Base-by-base conservation (phyloP, 768 basidiomycete genomes). In the Austroboletus festivus region DNA sequence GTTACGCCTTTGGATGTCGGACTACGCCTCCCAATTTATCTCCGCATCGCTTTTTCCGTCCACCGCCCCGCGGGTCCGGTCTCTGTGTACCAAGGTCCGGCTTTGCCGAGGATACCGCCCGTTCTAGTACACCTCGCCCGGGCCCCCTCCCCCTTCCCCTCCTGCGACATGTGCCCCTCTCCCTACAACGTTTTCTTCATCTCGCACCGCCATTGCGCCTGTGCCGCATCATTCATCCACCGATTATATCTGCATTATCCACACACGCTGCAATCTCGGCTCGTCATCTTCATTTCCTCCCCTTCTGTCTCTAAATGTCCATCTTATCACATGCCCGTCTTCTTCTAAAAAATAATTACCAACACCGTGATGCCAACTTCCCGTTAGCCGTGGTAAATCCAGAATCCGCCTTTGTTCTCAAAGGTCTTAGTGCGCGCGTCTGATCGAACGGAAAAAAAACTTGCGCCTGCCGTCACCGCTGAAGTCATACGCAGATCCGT, bases 111-210 rank as follows among this genome's bases (percentile, higher is more conserved):
- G 46, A 37, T 55, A 34, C 56, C 54, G 61, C 43, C 57, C 41
- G 55, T 50, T 18, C 22, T 31, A 21, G 39, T 6, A 42, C 52
- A 54, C 47, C 42, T 51, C 50, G 30, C 40, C 49, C 49, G 40
- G 43, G 51, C 43, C 41, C 42, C 48, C n/a, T n/a, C n/a, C n/a
- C n/a, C 21, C n/a, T n/a, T n/a, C n/a, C n/a, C n/a, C n/a, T n/a
- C 50, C 50, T 43, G 44, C 33, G 44, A 63, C 61, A 63, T 52
- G 55, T 60, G 61, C 47, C 35, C 54, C 47, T 21, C 30, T 44
- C 28, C 28, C 21, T 53, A 48, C 58, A 67, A 67, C 65, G 67
- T 67, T 68, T 63, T 60, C 50, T 68, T 67, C 65, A 67, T 67
- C 58, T 60, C 45, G 34, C 47, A 51, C 55, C 52, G 53, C 59